These are phyloP conservation scores for Boletus sensibilis DNA, from an alignment of 768 basidiomycete genomes.

Conservation along the genomic window DNA sequence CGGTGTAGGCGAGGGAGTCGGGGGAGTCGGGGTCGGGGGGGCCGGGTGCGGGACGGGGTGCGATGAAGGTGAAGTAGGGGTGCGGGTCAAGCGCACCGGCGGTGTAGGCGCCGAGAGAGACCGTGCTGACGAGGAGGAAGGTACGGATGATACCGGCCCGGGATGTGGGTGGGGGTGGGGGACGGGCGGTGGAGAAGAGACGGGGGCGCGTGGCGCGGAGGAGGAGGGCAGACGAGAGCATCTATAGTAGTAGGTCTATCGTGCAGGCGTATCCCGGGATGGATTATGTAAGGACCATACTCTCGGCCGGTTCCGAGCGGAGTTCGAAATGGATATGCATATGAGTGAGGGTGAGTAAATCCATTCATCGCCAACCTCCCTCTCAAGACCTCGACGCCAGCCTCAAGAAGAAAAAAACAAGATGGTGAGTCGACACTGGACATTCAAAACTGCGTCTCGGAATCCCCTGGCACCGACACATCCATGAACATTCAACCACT, in stretches of 20 bases:
- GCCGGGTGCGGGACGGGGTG: conserved; percentile 74
- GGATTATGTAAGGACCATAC: conserved; percentile 2
- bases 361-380: neutral
- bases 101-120: conserved; percentile 38
- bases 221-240: conserved; percentile 7
- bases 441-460: conserved; percentile 31
- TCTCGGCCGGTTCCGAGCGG: conserved; percentile 27
- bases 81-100: conserved; percentile 73
- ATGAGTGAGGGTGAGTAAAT: neutral
- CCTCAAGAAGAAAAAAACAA: conserved; percentile 40
- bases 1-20: conserved; percentile 56
- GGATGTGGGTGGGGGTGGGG: neutral
- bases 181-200: conserved; percentile 16
- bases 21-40: conserved; percentile 51
- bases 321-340: conserved; percentile 2
- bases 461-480: conserved; percentile 39
- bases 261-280: neutral
- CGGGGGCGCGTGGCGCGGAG: conserved; percentile 12
- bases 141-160: conserved; percentile 12
- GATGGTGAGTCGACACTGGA: conserved; percentile 52
- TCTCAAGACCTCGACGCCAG: conserved; percentile 22
- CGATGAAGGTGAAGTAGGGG: conserved; percentile 60
- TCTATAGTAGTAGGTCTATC: neutral
- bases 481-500: conserved; percentile 29
- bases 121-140: conserved; percentile 21